Percentiles rank a stretch among this genome's conserved stretches.
Evolutionary conservation across 2,329 filamentous ascomycete genomes (phyloP).

Genomic region (Aspergillus hortae): DNA sequence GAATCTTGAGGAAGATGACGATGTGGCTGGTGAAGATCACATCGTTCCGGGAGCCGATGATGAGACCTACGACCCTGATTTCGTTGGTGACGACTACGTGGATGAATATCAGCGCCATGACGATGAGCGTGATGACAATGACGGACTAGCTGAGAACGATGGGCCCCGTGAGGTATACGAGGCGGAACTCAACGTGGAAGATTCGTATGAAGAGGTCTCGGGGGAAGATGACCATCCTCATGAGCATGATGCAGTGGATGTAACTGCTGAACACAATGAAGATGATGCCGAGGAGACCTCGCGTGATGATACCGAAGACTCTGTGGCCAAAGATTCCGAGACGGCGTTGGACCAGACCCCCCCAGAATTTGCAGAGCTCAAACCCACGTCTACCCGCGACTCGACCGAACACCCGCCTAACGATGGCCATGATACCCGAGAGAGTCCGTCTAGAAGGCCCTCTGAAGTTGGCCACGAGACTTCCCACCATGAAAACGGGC

Average conservation of each 20-base stretch:
- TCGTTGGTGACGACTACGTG: slow-evolving; percentile 12
- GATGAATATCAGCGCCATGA: slow-evolving; percentile 13
- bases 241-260: slow-evolving; percentile 10
- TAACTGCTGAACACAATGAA: slow-evolving; percentile 10
- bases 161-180: slow-evolving; percentile 6
- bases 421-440: slow-evolving; percentile 21
- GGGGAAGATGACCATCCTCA: slow-evolving; percentile 10
- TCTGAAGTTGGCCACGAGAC: slow-evolving; percentile 13
- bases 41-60: background rate
- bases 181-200: slow-evolving; percentile 11
- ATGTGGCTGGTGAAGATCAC: background rate
- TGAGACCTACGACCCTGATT: background rate
- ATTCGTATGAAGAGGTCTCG: slow-evolving; percentile 4
- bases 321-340: slow-evolving; percentile 17
- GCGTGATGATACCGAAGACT: slow-evolving; percentile 9
- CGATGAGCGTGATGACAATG: slow-evolving; percentile 12
- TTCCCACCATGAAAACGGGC: slow-evolving; percentile 15
- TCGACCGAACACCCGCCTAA: slow-evolving; percentile 26
- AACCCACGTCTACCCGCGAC: slow-evolving; percentile 13
- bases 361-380: slow-evolving; percentile 8
- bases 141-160: slow-evolving; percentile 6
- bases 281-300: slow-evolving; percentile 10
- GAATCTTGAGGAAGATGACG: background rate
- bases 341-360: slow-evolving; percentile 13
- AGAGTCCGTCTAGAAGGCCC: slow-evolving; percentile 29